Evolutionary conservation across 192 early-diverging fungal genomes (phyloP), one percentile per base, ranked within the genome.

Genomic region (Jimgerdemannia flammicorona): DNA sequence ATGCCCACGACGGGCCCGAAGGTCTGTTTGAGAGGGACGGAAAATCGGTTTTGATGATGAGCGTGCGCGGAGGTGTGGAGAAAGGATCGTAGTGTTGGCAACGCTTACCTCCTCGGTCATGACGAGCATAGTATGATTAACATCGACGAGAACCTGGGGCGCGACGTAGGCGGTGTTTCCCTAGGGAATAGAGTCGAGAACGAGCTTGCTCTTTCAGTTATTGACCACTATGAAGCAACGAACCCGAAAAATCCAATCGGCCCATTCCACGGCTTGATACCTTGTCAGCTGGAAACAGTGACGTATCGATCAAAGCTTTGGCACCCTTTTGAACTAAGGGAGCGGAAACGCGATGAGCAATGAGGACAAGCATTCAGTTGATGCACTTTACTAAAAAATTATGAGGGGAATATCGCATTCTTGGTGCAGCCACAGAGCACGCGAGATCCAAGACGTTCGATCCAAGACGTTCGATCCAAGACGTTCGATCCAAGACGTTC

Each of bases 1-100:
- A 95, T 90, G 11, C 90, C 91, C 72, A 94, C 85, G 42, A 94
- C 87, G 41, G 94, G 94, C 1, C 94, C 94, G 88, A 95, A 95
- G 10, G 91, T 91, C 75, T 49, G 66, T 68, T 1, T 20, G 44
- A 3, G 68, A 69, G 3, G 63, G 11, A 59, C 20, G 8, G 10
- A 66, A 9, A 68, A 44, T 74, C 3, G 67, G 3, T 4, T 3
- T 2, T 9, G 67, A 40, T 14, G 40, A 43, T 10, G 9, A 9
- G 10, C 64, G 1, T 19, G 64, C 19, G 64, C 19, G 64, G 14
- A 65, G 14, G 64, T 29, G 29, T 29, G 29, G 29, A 1, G 29
- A 29, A 29, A 59, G 49, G 14, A 40, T 68, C 9, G 64, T 49
- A 49, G 29, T 29, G 29, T 29, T 29, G 29, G n/a, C 43, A 39